A percentile compares a stretch with the other conserved stretches of the same genome.
Conservation (phyloP, 2,329 filamentous ascomycete genomes). For the Ophiocordyceps unilateralis region DNA sequence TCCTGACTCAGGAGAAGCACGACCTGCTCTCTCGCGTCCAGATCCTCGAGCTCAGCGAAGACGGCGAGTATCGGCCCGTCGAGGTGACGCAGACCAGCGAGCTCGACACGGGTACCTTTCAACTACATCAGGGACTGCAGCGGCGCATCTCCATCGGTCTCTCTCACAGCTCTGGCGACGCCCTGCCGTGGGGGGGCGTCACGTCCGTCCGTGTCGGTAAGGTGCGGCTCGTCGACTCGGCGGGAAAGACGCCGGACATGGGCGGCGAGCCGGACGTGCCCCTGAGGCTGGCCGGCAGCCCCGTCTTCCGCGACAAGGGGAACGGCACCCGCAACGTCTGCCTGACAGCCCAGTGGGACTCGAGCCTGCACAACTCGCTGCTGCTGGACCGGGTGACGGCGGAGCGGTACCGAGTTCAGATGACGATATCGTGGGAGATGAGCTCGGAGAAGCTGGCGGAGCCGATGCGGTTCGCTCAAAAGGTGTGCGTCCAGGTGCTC, state of each 20-base stretch:
- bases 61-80: slow-evolving; percentile 78
- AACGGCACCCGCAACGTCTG: slow-evolving; percentile 82
- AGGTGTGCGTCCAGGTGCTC: slow-evolving; percentile 67
- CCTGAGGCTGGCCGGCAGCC: slow-evolving; percentile 60
- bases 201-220: slow-evolving; percentile 60
- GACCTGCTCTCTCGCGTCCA: slow-evolving; percentile 81
- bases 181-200: slow-evolving; percentile 76
- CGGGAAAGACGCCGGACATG: slow-evolving; percentile 70
- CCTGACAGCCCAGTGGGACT: slow-evolving; percentile 90
- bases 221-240: slow-evolving; percentile 68
- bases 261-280: slow-evolving; percentile 56
- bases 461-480: slow-evolving; percentile 72
- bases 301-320: slow-evolving; percentile 65
- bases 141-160: slow-evolving; percentile 73
- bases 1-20: slow-evolving; percentile 83
- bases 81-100: slow-evolving; percentile 79
- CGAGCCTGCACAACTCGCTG: slow-evolving; percentile 78
- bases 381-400: slow-evolving; percentile 83
- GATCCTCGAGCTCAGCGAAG: slow-evolving; percentile 80
- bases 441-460: slow-evolving; percentile 68
- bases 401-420: slow-evolving; percentile 84
- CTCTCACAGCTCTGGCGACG: slow-evolving; percentile 80
- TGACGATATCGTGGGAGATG: slow-evolving; percentile 76
- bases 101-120: slow-evolving; percentile 77
- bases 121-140: slow-evolving; percentile 88